Evolutionary conservation across 2,329 filamentous ascomycete species (phyloP).

Genomic region (Stromatinia cepivora): DNA sequence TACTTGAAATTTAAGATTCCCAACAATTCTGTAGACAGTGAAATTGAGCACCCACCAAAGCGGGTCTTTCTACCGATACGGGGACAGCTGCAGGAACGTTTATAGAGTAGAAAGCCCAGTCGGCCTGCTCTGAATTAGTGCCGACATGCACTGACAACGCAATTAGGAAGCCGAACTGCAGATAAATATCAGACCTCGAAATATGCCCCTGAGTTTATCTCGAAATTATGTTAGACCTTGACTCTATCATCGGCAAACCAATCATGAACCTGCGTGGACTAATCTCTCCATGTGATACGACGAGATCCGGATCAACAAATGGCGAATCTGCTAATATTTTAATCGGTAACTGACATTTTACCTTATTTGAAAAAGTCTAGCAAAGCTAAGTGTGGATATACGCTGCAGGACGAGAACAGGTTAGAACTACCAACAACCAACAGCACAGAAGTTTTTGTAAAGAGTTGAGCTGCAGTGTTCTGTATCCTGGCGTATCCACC

Average conservation of each 20-base stretch:
- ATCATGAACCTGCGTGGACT: neutral
- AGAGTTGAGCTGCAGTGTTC: neutral
- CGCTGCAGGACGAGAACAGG: neutral
- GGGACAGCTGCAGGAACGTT: constrained; percentile 6
- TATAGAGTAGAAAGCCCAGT: neutral
- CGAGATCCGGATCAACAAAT: neutral
- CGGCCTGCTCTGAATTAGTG: neutral
- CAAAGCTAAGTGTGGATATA: neutral
- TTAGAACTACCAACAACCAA: no score
- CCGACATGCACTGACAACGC: neutral
- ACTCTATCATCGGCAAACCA: neutral
- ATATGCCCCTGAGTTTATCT: neutral
- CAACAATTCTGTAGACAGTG: neutral
- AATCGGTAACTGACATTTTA: neutral
- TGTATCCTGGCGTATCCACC: neutral
- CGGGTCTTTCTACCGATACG: neutral
- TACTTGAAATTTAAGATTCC: neutral
- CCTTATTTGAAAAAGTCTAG: neutral
- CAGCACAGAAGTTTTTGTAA: neutral
- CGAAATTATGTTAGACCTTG: neutral
- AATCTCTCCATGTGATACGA: neutral
- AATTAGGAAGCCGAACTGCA: constrained; percentile 18
- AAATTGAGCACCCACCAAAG: neutral
- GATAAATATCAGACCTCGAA: neutral
- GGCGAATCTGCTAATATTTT: neutral